These are phyloP conservation scores for Aureobasidium sp. DNA, from an alignment of 2,329 filamentous ascomycete genomes.

Conservation along the genomic window DNA sequence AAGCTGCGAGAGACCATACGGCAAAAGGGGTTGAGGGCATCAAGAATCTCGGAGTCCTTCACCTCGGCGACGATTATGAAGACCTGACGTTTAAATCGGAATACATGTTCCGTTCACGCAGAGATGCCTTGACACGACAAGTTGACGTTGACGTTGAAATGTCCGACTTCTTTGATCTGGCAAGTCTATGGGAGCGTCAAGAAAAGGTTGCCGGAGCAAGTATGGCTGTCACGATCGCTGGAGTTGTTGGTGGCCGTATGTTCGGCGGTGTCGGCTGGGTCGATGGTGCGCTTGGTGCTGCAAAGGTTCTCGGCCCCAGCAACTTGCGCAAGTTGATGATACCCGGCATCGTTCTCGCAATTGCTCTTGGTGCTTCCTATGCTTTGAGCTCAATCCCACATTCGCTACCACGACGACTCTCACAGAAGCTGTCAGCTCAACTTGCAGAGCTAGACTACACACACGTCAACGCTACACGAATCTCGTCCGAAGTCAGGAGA, in stretches of 20 bases:
- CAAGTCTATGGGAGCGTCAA: conserved; percentile 74
- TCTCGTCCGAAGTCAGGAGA: conserved; percentile 77
- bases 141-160: conserved; percentile 83
- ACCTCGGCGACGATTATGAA: conserved; percentile 80
- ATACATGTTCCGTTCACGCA: conserved; percentile 84
- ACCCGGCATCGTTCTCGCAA: conserved; percentile 70
- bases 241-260: conserved; percentile 73
- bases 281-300: conserved; percentile 74
- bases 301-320: conserved; percentile 71
- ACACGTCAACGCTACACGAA: conserved; percentile 77
- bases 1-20: conserved; percentile 71
- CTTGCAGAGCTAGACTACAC: conserved; percentile 84
- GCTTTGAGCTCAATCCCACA: conserved; percentile 80
- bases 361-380: conserved; percentile 68
- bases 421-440: conserved; percentile 73
- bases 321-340: conserved; percentile 75
- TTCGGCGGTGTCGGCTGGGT: conserved; percentile 83
- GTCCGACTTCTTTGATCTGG: conserved; percentile 88
- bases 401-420: conserved; percentile 78
- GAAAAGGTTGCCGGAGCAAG: conserved; percentile 92
- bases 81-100: conserved; percentile 84
- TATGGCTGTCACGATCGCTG: conserved; percentile 87
- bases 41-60: conserved; percentile 78
- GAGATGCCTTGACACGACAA: conserved; percentile 73
- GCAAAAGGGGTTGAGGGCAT: conserved; percentile 77